Base-by-base conservation (phyloP, 2,329 filamentous ascomycete genomes). In the Epichloe brachyelytri region DNA sequence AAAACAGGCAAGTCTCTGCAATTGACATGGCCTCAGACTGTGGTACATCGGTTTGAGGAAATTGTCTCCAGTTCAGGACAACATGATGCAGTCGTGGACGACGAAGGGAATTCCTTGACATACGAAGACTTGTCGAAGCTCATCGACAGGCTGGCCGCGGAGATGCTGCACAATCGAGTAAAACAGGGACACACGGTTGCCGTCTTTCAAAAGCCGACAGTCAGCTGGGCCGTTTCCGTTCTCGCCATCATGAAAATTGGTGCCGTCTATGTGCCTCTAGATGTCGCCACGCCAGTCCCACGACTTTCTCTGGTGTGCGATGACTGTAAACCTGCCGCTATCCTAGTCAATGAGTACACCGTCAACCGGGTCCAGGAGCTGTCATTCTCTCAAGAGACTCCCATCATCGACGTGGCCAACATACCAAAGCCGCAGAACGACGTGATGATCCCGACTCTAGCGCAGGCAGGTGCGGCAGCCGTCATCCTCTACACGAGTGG, bases 171-270 rank as follows among this genome's bases (percentile, higher is more conserved):
- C 3, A 34, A 46, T 5, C 11, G 30, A 36, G 45, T 47, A 3
- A 15, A 26, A 7, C 45, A 12, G 11, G 45, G 45, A 5, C 11
- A 26, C 47, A 38, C 5, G 4, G 47, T 59, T 19, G 56, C 50
- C 4, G 54, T 58, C 3, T 67, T 72, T 34, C 66, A 68, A 36
- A 52, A 71, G 5, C 64, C 74, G 0, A 56, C 58, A 0, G 50
- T 57, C 0, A 63, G 71, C 34, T 66, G 58, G 55, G 57, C 70
- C 5, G 60, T 51, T 39, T 67, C 65, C 0, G 53, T 75, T 43
- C 61, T 75, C 3, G 73, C 68, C 7, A 69, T 74, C 39, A 54
- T 65, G 49, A 59, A 63, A 0, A 48, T 69, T 12, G 71, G 71
- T 1, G 63, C 59, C 7, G 57, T 65, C 1, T 70, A 70, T 37